These are phyloP conservation scores for Trichomonas vaginalis DNA, from an alignment of 208 protist genomes.

Conservation along the genomic window DNA sequence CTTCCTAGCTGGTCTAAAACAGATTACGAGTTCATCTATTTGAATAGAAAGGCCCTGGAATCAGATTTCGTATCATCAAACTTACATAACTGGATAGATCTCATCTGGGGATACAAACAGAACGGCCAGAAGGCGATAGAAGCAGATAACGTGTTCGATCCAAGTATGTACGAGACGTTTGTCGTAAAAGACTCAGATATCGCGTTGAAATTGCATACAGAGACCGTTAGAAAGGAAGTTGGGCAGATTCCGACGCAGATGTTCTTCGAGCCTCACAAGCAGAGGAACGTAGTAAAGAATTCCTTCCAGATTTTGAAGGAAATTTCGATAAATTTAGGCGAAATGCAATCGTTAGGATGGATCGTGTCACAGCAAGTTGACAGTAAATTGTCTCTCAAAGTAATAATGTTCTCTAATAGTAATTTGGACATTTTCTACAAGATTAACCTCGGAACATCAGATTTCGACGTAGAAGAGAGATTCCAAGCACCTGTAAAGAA, in stretches of 20 bases:
- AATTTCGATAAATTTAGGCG: neutral
- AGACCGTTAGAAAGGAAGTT: neutral
- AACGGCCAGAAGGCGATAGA: neutral
- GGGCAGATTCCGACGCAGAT: neutral
- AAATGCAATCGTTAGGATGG: neutral
- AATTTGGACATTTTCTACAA: neutral
- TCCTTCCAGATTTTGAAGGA: neutral
- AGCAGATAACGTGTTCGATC: neutral
- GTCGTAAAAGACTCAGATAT: neutral
- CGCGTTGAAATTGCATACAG: neutral
- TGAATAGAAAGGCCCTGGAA: slow-evolving; percentile 57
- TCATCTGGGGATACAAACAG: neutral
- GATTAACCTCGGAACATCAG: neutral
- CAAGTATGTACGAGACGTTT: neutral
- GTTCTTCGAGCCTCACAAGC: neutral
- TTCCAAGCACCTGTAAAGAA: neutral
- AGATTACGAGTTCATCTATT: neutral
- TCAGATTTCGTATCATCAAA: slow-evolving; percentile 34
- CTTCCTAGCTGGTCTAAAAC: neutral
- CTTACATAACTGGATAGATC: slow-evolving; percentile 40
- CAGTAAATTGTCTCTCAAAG: neutral
- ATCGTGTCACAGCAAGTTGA: neutral
- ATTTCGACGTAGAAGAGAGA: neutral
- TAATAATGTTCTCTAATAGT: neutral
- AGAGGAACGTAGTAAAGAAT: neutral